phyloP scores from a whole-genome alignment of 345 rosid species.

The Linum lewisii region DNA sequence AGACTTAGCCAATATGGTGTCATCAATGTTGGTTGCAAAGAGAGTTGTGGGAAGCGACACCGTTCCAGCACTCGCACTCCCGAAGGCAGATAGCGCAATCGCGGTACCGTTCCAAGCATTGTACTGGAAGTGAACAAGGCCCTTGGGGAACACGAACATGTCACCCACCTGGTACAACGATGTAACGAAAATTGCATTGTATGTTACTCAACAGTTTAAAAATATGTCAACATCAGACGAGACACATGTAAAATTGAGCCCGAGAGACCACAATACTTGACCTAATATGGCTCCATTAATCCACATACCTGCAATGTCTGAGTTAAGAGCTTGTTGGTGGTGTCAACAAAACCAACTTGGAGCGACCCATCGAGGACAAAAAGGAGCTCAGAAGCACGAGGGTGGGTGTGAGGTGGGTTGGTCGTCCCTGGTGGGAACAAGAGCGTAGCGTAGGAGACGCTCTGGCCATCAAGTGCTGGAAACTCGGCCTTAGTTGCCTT shows the following conservation, averaged over 20 bases:
- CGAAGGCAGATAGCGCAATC: neutral
- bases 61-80: neutral
- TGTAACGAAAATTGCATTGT: too few species aligned
- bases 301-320: neutral
- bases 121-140: neutral
- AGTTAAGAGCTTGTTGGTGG: neutral
- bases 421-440: constrained; percentile 15
- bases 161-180: neutral
- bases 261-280: too few species aligned
- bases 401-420: neutral
- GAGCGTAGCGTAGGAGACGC: constrained; percentile 31
- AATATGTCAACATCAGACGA: too few species aligned
- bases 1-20: neutral
- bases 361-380: neutral
- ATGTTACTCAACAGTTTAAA: too few species aligned
- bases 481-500: constrained; percentile 26
- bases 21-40: neutral
- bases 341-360: neutral
- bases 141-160: neutral
- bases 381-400: neutral
- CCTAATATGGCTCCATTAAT: too few species aligned
- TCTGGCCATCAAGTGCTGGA: constrained; percentile 30
- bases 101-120: neutral
- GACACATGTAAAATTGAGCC: too few species aligned
- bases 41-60: neutral